Evolutionary conservation across 169 alveolate species (phyloP), one percentile per base, ranked within the genome.

Genomic region (Plasmodium falciparum): DNA sequence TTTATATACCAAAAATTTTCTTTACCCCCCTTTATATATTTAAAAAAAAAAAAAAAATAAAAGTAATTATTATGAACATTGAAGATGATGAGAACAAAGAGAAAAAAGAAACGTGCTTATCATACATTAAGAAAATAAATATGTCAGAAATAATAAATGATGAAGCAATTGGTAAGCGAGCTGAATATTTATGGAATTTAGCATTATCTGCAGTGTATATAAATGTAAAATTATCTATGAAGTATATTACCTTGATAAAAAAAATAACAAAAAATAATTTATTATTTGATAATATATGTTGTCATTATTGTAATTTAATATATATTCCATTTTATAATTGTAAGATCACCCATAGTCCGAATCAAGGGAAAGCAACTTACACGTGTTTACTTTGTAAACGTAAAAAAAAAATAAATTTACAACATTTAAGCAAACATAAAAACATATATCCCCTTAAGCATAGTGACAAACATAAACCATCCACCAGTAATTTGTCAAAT

Each of bases 291-390:
- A 29, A 69, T 63, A 50, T 83, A 43, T 83, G 91, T 49, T 83
- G 91, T 15, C 71, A 83, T 49, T 45, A 83, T n/a, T 83, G 91
- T 63, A 83, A 83, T 49, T 83, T 83, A 83, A 83, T 83, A 67
- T 83, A 69, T 47, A 83, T 83, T 20, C 91, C 91, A 26, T 83
- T 83, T 83, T 83, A 83, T 52, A 83, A 83, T 29, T 83, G 91
- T 17, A 70, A 83, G 45, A 56, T 83, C 2, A 83, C 20, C 20
- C 29, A 83, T 1, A 1, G 9, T n/a, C 54, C 2, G 9, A 22
- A 58, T 12, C 69, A 83, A 22, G 70, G 70, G 22, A 11, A 6
- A 26, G 45, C 67, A n/a, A 20, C 26, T 20, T 83, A 67, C 17
- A 69, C 47, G 20, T 83, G 91, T 29, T 45, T 56, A n/a, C 39